phyloP scores from a whole-genome alignment of 108 stramenopile species.

The Parietichytrium sp. region DNA sequence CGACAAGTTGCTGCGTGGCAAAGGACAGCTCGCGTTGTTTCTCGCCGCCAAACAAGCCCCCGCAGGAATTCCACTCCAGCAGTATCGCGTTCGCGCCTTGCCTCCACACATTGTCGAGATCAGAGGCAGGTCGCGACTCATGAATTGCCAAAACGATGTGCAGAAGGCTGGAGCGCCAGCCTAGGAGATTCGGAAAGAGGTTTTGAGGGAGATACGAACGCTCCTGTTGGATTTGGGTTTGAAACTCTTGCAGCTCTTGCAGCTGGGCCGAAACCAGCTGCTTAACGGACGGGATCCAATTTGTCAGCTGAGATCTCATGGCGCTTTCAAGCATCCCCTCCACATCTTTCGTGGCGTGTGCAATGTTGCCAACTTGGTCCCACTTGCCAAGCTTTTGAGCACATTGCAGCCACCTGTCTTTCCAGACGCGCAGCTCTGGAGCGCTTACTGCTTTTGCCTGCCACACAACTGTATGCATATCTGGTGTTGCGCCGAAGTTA shows the following conservation, averaged over 20 bases:
- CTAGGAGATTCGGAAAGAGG: background rate
- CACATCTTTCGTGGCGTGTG: background rate
- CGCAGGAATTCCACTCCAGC: background rate
- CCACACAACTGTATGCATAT: too few relatives aligned
- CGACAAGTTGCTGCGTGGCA: background rate
- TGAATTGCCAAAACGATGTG: background rate
- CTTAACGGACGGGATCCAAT: background rate
- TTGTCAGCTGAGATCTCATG: background rate
- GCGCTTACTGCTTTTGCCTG: background rate
- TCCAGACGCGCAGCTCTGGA: background rate
- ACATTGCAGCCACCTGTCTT: background rate
- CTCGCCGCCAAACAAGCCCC: background rate
- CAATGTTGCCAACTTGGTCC: background rate
- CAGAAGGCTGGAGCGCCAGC: background rate
- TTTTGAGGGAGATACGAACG: background rate
- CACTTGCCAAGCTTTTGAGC: background rate
- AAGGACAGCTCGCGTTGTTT: background rate
- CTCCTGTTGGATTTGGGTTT: background rate
- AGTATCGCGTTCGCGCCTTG: slow-evolving; percentile 2
- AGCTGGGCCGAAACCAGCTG: background rate
- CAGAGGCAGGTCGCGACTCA: background rate
- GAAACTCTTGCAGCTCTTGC: background rate
- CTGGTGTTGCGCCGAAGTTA: too few relatives aligned
- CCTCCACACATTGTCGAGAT: background rate
- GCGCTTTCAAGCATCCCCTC: background rate